A percentile compares a stretch with the other conserved stretches of the same genome.
phyloP scores from a whole-genome alignment of 2,329 filamentous ascomycete species.

The Xylariaceae sp. region DNA sequence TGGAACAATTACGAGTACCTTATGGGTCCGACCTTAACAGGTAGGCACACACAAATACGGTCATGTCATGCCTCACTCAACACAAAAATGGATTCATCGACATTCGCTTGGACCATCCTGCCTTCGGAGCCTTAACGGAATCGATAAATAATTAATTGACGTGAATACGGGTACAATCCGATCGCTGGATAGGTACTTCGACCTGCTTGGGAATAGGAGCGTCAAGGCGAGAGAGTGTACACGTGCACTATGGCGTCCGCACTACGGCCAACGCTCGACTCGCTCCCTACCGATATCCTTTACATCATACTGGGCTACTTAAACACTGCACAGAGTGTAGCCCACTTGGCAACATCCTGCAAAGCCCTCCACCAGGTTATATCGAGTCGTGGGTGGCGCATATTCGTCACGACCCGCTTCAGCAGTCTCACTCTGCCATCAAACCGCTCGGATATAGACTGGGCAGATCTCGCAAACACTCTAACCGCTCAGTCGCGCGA shows the following conservation, averaged over 20 bases:
- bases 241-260: slow-evolving; percentile 11
- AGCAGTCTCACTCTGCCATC: slow-evolving; percentile 34
- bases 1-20: too few relatives aligned
- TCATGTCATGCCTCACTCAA: too few relatives aligned
- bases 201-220: too few relatives aligned
- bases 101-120: too few relatives aligned
- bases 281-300: slow-evolving; percentile 46
- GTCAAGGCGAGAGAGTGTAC: too few relatives aligned
- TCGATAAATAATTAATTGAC: too few relatives aligned
- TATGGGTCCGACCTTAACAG: too few relatives aligned
- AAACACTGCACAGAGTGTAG: slow-evolving; percentile 44
- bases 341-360: slow-evolving; percentile 37
- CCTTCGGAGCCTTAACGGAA: too few relatives aligned
- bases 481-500: slow-evolving; percentile 47
- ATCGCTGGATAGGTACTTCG: too few relatives aligned
- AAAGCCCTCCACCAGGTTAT: slow-evolving; percentile 37
- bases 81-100: too few relatives aligned
- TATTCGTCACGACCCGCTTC: slow-evolving; percentile 44
- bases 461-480: slow-evolving; percentile 36
- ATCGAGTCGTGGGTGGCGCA: slow-evolving; percentile 42
- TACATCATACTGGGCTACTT: slow-evolving; percentile 44
- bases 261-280: slow-evolving; percentile 32
- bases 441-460: slow-evolving; percentile 23
- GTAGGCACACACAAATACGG: too few relatives aligned
- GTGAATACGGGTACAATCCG: too few relatives aligned